Base-by-base conservation (phyloP, 768 basidiomycete species). In the Phylloporus arenicola region DNA sequence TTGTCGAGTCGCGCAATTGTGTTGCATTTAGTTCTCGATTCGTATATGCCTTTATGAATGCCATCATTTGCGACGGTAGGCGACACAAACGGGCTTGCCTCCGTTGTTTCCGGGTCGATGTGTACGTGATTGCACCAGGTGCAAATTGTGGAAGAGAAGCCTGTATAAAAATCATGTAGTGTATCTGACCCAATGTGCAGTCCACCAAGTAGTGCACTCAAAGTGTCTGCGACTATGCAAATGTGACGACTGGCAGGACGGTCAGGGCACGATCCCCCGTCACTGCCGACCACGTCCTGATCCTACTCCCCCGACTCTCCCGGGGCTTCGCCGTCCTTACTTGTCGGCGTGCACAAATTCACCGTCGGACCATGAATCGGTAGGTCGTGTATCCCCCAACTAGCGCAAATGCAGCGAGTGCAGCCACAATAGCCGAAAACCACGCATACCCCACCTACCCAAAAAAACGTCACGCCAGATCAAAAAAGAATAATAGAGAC, bases 391-490 rank as follows among this genome's bases (percentile, higher is more conserved):
- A 89, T 3, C 85, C 87, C 3, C 90, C 91, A 24, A 93, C 66
- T 45, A 88, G 53, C 9, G 92, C 95, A 66, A 98, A 89, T 0
- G 82, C 83, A 2, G 82, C 81, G 1, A 98, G 78, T 30, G 74
- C 77, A 0, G 83, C 88, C 13, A 98, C 83, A 56, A 97, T 96
- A 14, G 86, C 82, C 34, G 79, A 71, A 65, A 98, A 98, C 92
- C 92, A 93, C n/a, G 72, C 71, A 59, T 82, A 88, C 1, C 78
- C 77, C 69, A 76, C 46, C 43, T 57, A 20, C 9, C 8, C 17
- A 38, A 14, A 13, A 6, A 5, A 27, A 35, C 25, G 41, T 24
- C 9, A 19, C 12, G 34, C 6, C 4, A 14, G 20, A 16, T 6
- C 9, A 14, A 14, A 17, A 19, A 19, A 22, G 6, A 24, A 16